Conservation (phyloP, 2,329 filamentous ascomycete genomes). For the Stachybotrys echinatus region DNA sequence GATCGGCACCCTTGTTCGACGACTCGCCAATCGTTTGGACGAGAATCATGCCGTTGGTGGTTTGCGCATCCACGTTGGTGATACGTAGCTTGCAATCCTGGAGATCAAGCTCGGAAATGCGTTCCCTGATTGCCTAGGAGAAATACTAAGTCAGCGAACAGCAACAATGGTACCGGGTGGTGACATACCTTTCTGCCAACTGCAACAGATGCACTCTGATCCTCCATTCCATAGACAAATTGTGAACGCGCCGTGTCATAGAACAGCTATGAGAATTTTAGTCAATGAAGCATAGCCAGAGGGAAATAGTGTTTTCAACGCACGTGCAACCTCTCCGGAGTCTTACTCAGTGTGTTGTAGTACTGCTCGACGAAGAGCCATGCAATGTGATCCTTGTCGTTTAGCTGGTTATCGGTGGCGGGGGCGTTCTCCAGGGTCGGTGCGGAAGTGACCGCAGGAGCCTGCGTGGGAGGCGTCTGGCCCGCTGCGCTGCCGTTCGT, state of each 20-base stretch:
- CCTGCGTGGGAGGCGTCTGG: constrained; percentile 40
- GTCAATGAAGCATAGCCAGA: constrained; percentile 78
- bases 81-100: constrained; percentile 98
- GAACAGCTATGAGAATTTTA: constrained; percentile 81
- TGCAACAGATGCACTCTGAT: constrained; percentile 79
- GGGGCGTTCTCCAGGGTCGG: constrained; percentile 24
- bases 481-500: constrained; percentile 50
- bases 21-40: constrained; percentile 98
- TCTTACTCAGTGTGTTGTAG: constrained; percentile 95
- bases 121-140: constrained; percentile 78
- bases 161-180: neutral
- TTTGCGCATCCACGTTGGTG: constrained; percentile 95
- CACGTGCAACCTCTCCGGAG: constrained; percentile 85
- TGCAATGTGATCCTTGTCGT: constrained; percentile 87
- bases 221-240: constrained; percentile 88
- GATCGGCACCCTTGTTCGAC: constrained; percentile 85
- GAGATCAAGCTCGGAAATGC: constrained; percentile 88
- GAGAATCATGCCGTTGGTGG: constrained; percentile 87
- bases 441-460: constrained; percentile 25
- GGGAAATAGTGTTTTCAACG: constrained; percentile 16
- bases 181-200: constrained; percentile 72
- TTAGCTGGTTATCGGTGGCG: constrained; percentile 36
- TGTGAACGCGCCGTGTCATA: constrained; percentile 87
- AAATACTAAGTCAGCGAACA: neutral
- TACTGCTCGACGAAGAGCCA: constrained; percentile 99